Base-by-base conservation (phyloP, 306 rosid species). In the Macrotyloma uniflorum region DNA sequence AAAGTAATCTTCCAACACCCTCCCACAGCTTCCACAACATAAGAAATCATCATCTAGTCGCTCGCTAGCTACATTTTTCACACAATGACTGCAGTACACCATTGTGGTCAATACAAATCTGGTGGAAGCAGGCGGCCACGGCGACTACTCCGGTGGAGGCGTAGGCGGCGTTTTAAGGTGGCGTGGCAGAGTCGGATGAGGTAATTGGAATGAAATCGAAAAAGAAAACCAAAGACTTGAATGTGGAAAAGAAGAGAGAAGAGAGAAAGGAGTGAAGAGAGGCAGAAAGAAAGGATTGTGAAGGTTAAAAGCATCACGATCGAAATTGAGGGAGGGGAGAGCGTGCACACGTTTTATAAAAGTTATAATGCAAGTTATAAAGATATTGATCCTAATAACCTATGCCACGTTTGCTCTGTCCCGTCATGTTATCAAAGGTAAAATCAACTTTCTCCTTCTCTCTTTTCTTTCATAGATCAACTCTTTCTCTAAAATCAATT, bases 21-120 rank as follows among this genome's bases (percentile, higher is more conserved):
- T 75, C 53, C 84, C 84, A 81, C 84, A 74, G 14, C 24, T 1
- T 7, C 4, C n/a, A 75, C 84, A 81, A 45, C 43, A 47, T 46
- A 78, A 67, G 82, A 26, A 54, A 78, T 69, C 73, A 4, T 78
- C 82, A 28, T 54, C 82, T 6, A 20, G 33, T 24, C 53, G 61
- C n/a, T 42, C 70, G 0, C 69, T 61, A 0, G 20, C 0, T 5
- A 78, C 82, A 32, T 68, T 10, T 68, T 57, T 68, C 51, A 19
- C 36, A 58, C 82, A 78, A 9, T 69, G 82, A 68, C 43, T 26
- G 40, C 82, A 78, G 76, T 3, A 78, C 33, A 68, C 76, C 82
- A 78, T 78, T 68, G 51, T 5, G 69, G 11, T 20, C 15, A 32
- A 68, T 16, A 58, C 40, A 42, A 68, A 19, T 30, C 70, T 55